These are phyloP conservation scores for Trebouxia sp. DNA, from an alignment of 139 green algal genomes.

Conservation along the genomic window DNA sequence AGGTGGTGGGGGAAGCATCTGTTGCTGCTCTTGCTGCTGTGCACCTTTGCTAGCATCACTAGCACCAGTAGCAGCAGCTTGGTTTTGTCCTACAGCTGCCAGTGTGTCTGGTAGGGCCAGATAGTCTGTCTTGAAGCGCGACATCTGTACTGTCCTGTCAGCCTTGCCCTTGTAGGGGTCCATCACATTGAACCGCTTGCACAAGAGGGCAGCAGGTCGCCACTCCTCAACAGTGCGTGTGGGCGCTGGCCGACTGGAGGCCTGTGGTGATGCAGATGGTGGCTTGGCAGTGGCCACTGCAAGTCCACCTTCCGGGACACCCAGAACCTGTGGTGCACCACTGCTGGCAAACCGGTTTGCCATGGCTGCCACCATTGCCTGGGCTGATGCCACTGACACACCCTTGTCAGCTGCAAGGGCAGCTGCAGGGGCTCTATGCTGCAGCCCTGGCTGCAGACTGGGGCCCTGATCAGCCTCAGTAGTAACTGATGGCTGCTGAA, in stretches of 20 bases:
- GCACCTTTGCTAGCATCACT: not conserved
- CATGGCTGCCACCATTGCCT: conserved; percentile 27
- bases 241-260: conserved; percentile 30
- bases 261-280: not conserved
- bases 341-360: conserved; percentile 25
- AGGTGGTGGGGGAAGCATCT: not conserved
- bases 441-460: not conserved
- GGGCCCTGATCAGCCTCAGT: conserved; percentile 39
- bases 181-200: conserved; percentile 88
- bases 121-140: conserved; percentile 66
- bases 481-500: conserved; percentile 56
- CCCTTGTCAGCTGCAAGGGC: not conserved
- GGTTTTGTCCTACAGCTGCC: conserved; percentile 36
- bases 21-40: not conserved
- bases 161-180: conserved; percentile 77
- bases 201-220: conserved; percentile 87
- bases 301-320: not conserved
- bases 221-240: conserved; percentile 74
- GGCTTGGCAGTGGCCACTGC: not conserved
- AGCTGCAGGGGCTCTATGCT: conserved; percentile 16
- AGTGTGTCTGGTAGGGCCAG: conserved; percentile 65
- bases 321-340: not conserved
- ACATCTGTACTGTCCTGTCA: not conserved
- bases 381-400: conserved; percentile 1
- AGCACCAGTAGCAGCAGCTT: not conserved